Conservation (phyloP, 2,329 filamentous ascomycete genomes). For the Aspergillus pseudotamarii region DNA sequence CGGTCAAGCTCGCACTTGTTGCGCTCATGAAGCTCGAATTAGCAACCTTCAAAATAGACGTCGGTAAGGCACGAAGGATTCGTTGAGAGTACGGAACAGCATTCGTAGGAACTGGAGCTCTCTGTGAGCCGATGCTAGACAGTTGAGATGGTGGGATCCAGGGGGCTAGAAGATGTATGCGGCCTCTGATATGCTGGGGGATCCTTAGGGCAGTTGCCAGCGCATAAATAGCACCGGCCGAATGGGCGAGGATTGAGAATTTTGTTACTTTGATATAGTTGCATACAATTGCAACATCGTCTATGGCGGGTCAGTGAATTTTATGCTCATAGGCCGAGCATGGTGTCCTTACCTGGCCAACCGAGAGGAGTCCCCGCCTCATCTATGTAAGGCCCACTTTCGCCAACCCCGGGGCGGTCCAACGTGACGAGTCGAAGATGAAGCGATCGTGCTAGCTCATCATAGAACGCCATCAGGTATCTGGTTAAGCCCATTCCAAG, state of each 20-base stretch:
- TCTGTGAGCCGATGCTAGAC: constrained; percentile 73
- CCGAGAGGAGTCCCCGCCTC: constrained; percentile 82
- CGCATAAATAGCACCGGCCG: constrained; percentile 96
- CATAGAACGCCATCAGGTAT: constrained; percentile 96
- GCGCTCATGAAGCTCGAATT: constrained; percentile 95
- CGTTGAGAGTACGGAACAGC: constrained; percentile 89
- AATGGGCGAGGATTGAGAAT: constrained; percentile 95
- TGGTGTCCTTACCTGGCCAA: constrained; percentile 76
- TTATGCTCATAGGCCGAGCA: not conserved
- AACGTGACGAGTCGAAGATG: constrained; percentile 90
- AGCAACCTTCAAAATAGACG: constrained; percentile 87
- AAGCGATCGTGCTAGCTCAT: constrained; percentile 86
- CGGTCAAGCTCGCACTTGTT: constrained; percentile 82
- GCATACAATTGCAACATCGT: constrained; percentile 92
- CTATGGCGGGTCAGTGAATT: constrained; percentile 34
- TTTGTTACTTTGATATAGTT: constrained; percentile 89
- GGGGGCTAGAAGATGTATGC: constrained; percentile 90
- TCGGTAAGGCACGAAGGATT: constrained; percentile 85
- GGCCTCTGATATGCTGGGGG: constrained; percentile 91
- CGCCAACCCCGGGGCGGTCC: constrained; percentile 90
- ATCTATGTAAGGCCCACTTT: constrained; percentile 82
- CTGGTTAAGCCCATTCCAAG: constrained; percentile 97
- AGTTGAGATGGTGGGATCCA: constrained; percentile 93
- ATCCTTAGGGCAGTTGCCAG: constrained; percentile 92
- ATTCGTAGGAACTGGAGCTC: constrained; percentile 75